phyloP scores from a whole-genome alignment of 2,329 filamentous ascomycete species.

The Colletotrichum sp. region DNA sequence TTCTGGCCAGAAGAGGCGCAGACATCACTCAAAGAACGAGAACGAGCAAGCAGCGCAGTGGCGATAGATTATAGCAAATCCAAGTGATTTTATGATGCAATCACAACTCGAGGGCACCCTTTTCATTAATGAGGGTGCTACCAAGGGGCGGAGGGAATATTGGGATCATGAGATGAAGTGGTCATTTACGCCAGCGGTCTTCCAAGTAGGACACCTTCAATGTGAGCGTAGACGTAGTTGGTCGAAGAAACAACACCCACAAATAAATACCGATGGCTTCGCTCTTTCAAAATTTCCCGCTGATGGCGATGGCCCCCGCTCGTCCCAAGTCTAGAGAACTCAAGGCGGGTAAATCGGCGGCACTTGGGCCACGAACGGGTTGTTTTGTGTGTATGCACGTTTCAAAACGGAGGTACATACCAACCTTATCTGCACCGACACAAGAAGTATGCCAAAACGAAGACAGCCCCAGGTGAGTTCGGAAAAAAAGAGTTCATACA shows the following conservation, averaged over 20 bases:
- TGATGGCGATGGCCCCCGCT: not conserved
- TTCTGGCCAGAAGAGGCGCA: not conserved
- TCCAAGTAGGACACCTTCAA: accelerated
- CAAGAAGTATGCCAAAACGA: not conserved
- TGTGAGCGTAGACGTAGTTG: accelerated
- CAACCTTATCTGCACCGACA: not conserved
- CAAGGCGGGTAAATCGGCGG: not conserved
- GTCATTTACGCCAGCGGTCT: accelerated
- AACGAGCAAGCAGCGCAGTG: not conserved
- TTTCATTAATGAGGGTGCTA: not conserved
- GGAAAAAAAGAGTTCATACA: not conserved
- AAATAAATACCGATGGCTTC: accelerated
- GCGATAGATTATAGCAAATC: not conserved
- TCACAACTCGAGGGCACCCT: accelerated
- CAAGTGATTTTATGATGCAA: not conserved
- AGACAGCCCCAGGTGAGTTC: not conserved
- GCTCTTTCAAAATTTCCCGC: not conserved
- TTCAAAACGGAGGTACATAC: not conserved
- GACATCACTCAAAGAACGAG: not conserved
- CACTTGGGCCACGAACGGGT: not conserved
- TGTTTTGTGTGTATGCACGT: constrained; percentile 11
- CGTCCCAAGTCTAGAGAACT: not conserved
- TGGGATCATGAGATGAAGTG: not conserved
- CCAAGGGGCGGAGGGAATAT: not conserved
- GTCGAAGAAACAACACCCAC: accelerated